A percentile compares a stretch with the other conserved stretches of the same genome.
phyloP scores from a whole-genome alignment of 805 yeast species.

The Candida vartiovaarae region DNA sequence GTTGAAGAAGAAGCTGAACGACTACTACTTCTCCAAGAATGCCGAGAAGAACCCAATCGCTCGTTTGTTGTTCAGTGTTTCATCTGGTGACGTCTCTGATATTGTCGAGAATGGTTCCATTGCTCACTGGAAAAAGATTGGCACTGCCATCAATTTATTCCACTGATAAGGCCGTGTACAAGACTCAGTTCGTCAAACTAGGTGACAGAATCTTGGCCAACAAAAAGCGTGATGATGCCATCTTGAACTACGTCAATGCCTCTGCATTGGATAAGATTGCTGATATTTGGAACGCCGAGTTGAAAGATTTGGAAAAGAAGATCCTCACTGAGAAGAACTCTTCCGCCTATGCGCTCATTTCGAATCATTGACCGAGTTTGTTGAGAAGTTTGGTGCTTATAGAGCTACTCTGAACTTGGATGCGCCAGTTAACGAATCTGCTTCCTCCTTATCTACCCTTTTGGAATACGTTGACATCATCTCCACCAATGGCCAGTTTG shows the following conservation, averaged over 20 bases:
- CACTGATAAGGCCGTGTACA: conserved; percentile 40
- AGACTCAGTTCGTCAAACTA: conserved; percentile 48
- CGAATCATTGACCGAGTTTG: conserved; percentile 71
- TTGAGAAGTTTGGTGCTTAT: conserved; percentile 77
- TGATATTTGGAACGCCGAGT: conserved; percentile 76
- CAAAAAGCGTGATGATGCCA: conserved; percentile 62
- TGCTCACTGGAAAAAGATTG: conserved; percentile 75
- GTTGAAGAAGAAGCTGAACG: conserved; percentile 60
- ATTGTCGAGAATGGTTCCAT: conserved; percentile 74
- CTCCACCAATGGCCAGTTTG: conserved; percentile 78
- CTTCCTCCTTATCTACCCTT: conserved; percentile 40
- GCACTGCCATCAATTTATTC: conserved; percentile 56
- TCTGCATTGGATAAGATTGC: conserved; percentile 74
- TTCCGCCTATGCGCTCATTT: conserved; percentile 78
- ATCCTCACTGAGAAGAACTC: conserved; percentile 30
- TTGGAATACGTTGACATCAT: conserved; percentile 78
- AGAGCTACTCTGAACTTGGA: conserved; percentile 40
- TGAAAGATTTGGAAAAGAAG: conserved; percentile 39
- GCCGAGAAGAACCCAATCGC: conserved; percentile 47
- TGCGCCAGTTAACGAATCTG: conserved; percentile 20
- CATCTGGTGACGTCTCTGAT: conserved; percentile 52
- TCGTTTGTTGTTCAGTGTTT: conserved; percentile 64
- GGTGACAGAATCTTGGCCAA: conserved; percentile 69
- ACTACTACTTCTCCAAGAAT: conserved; percentile 59
- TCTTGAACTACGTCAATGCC: conserved; percentile 74